Evolutionary conservation across 257 asterid genomes (phyloP).

Genomic region (Scutellaria minor): DNA sequence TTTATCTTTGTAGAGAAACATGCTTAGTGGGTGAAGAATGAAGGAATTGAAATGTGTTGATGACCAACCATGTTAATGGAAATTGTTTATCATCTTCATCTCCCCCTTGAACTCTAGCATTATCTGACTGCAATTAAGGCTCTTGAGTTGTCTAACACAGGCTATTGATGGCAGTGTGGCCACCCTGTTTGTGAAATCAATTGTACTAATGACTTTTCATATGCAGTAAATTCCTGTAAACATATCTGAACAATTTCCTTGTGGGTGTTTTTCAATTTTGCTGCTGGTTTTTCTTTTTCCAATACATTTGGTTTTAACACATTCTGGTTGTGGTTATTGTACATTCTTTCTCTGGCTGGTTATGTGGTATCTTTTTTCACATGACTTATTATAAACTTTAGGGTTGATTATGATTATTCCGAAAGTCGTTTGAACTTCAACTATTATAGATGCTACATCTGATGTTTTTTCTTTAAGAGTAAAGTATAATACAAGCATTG

Average conservation of each 20-base stretch:
- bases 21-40: slow-evolving; percentile 19
- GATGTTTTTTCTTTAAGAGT: too few relatives aligned
- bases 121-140: slow-evolving; percentile 29
- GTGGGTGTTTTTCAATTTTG: background rate
- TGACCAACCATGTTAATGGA: slow-evolving; percentile 35
- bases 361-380: background rate
- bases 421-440: too few relatives aligned
- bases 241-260: background rate
- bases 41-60: background rate
- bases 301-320: background rate
- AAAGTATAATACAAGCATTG: too few relatives aligned
- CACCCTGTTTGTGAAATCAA: slow-evolving; percentile 1
- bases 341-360: background rate
- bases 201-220: slow-evolving; percentile 16
- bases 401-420: too few relatives aligned
- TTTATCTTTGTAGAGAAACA: background rate
- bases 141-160: slow-evolving; percentile 34
- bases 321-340: background rate
- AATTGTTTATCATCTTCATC: background rate
- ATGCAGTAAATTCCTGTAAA: slow-evolving; percentile 15
- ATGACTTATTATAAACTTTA: background rate
- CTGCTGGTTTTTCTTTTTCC: background rate
- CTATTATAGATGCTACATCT: too few relatives aligned
- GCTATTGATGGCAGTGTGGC: slow-evolving; percentile 33
- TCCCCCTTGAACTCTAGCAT: background rate